Percentiles rank a stretch among this genome's conserved stretches.
phyloP scores from a whole-genome alignment of 805 yeast genomes.

The Wickerhamiella musiphila region DNA sequence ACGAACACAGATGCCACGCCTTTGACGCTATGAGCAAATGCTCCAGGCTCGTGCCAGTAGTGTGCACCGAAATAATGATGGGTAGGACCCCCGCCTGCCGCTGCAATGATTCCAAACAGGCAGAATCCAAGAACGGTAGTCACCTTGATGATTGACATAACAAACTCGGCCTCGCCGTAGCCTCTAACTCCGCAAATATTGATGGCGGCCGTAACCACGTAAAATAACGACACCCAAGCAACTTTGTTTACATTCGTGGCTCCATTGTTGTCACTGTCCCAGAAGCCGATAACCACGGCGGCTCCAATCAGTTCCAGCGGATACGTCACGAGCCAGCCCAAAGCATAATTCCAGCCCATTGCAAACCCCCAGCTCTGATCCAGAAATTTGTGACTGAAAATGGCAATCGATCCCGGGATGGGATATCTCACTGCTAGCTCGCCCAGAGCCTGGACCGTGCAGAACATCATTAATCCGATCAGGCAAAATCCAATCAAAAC shows the following conservation, averaged over 20 bases:
- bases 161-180: constrained; percentile 57
- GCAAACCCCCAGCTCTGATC: constrained; percentile 51
- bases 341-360: constrained; percentile 49
- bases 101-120: constrained; percentile 35
- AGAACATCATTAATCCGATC: constrained; percentile 47
- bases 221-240: constrained; percentile 41
- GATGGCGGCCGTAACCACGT: constrained; percentile 30
- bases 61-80: constrained; percentile 32
- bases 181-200: constrained; percentile 43
- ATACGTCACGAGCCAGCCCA: constrained; percentile 42
- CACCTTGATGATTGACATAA: constrained; percentile 41
- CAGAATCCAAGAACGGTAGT: constrained; percentile 45
- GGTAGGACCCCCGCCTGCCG: constrained; percentile 43
- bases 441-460: constrained; percentile 50
- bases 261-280: constrained; percentile 26
- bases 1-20: constrained; percentile 58
- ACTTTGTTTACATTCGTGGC: constrained; percentile 30
- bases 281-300: constrained; percentile 34
- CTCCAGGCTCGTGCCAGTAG: constrained; percentile 49
- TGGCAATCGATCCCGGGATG: constrained; percentile 40
- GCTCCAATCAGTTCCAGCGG: constrained; percentile 50
- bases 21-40: constrained; percentile 48
- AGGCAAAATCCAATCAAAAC: constrained; percentile 39
- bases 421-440: constrained; percentile 52
- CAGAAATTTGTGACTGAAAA: constrained; percentile 38